A percentile compares a stretch with the other conserved stretches of the same genome.
These are phyloP conservation scores for Colletotrichum tabaci DNA, from an alignment of 2,329 filamentous ascomycete genomes.

Conservation along the genomic window DNA sequence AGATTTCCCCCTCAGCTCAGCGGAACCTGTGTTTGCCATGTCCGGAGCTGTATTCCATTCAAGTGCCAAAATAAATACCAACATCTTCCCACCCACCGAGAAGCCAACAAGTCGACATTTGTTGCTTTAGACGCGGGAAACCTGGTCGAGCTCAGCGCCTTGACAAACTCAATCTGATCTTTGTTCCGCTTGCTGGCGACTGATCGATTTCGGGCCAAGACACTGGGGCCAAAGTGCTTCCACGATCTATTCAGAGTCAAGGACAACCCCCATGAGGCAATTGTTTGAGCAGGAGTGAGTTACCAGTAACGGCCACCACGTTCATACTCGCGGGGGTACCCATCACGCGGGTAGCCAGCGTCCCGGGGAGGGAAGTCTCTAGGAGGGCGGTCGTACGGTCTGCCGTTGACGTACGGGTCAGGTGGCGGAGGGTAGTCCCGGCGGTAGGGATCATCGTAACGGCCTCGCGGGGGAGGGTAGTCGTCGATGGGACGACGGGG, in stretches of 20 bases:
- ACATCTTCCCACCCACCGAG: background rate
- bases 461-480: slow-evolving; percentile 76
- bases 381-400: slow-evolving; percentile 69
- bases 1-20: background rate
- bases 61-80: too few relatives aligned
- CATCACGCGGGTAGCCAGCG: slow-evolving; percentile 62
- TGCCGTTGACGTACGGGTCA: slow-evolving; percentile 72
- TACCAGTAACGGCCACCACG: slow-evolving; percentile 67
- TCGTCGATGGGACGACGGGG: slow-evolving; percentile 85
- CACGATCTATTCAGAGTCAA: slow-evolving; percentile 42
- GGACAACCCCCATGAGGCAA: slow-evolving; percentile 41
- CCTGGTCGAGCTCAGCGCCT: background rate
- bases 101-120: background rate
- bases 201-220: background rate
- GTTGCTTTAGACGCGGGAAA: background rate
- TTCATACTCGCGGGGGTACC: slow-evolving; percentile 65
- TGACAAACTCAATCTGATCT: background rate
- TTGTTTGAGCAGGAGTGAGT: slow-evolving; percentile 46
- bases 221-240: slow-evolving; percentile 11
- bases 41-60: background rate
- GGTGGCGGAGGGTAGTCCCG: slow-evolving; percentile 77
- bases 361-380: slow-evolving; percentile 67
- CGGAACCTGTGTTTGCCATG: background rate
- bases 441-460: slow-evolving; percentile 85
- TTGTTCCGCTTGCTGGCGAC: background rate